Evolutionary conservation across 2,329 filamentous ascomycete species (phyloP).

Genomic region (Immersiporthe knoxdaviesiana): DNA sequence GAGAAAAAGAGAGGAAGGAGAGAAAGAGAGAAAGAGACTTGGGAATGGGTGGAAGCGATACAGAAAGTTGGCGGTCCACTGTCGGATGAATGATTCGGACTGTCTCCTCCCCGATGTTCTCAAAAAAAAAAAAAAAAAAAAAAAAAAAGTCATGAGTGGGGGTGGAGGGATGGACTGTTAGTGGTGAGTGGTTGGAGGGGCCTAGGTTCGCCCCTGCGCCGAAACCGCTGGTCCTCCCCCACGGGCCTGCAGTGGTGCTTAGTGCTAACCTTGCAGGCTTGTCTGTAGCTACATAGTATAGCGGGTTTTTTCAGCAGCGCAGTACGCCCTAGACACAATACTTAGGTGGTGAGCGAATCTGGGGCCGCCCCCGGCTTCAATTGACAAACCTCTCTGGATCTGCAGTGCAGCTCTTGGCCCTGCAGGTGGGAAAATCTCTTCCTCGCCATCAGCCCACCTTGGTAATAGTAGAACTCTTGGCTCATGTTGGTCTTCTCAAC

Average conservation of each 20-base stretch:
- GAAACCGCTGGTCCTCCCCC: slow-evolving; percentile 1
- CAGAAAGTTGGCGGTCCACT: slow-evolving; percentile 8
- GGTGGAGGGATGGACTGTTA: background rate
- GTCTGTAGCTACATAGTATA: too few species aligned
- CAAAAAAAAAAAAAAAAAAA: background rate
- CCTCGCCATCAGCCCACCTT: slow-evolving; percentile 7
- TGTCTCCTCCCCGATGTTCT: too few species aligned
- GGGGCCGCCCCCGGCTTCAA: too few species aligned
- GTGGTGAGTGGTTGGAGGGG: slow-evolving; percentile 6
- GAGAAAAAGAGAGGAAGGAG: slow-evolving; percentile 4
- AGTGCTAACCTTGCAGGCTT: background rate
- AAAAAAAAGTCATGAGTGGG: background rate
- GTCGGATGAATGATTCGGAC: background rate
- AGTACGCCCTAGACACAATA: too few species aligned
- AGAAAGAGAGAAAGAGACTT: background rate
- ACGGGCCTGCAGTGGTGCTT: background rate
- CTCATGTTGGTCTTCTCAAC: background rate
- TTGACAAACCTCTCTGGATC: background rate
- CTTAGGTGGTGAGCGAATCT: background rate
- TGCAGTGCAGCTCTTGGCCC: background rate
- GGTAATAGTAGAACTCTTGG: background rate
- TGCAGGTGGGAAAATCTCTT: slow-evolving; percentile 4
- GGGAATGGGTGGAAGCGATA: slow-evolving; percentile 2
- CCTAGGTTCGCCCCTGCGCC: slow-evolving; percentile 7
- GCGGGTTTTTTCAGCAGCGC: too few species aligned